phyloP scores from a whole-genome alignment of 768 basidiomycete species.

The Clavulina sp. region DNA sequence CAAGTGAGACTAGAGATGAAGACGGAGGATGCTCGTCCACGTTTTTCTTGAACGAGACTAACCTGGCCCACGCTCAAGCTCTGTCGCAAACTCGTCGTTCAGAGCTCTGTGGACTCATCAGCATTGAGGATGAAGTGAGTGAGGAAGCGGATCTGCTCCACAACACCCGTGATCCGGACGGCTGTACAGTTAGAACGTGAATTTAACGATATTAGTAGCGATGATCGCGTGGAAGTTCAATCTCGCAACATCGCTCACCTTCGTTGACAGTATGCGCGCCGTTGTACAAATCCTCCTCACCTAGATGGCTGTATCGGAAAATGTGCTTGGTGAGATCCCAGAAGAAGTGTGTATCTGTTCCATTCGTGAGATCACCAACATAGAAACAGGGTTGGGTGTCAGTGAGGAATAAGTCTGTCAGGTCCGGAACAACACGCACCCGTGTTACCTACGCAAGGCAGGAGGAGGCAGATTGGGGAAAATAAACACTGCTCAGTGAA shows the following conservation, averaged over 20 bases:
- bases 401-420: too few relatives aligned
- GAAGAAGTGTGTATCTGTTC: conserved; percentile 35
- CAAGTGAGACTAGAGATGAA: too few relatives aligned
- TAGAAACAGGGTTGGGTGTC: neutral
- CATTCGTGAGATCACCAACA: neutral
- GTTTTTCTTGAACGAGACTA: too few relatives aligned
- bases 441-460: too few relatives aligned
- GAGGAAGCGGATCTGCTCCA: conserved; percentile 29
- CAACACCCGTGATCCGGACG: conserved; percentile 20
- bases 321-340: conserved; percentile 41
- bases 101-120: too few relatives aligned
- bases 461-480: too few relatives aligned
- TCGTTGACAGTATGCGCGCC: conserved; percentile 60
- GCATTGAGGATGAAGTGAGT: conserved; percentile 28
- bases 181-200: conserved; percentile 12
- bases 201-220: neutral
- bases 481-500: too few relatives aligned
- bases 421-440: neutral
- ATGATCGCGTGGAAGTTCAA: too few relatives aligned
- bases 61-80: too few relatives aligned
- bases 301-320: conserved; percentile 36
- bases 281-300: conserved; percentile 11
- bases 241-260: conserved; percentile 27
- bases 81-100: too few relatives aligned
- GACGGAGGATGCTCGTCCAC: too few relatives aligned